phyloP scores from a whole-genome alignment of 2,329 filamentous ascomycete species.

The Seiridium unicorne region DNA sequence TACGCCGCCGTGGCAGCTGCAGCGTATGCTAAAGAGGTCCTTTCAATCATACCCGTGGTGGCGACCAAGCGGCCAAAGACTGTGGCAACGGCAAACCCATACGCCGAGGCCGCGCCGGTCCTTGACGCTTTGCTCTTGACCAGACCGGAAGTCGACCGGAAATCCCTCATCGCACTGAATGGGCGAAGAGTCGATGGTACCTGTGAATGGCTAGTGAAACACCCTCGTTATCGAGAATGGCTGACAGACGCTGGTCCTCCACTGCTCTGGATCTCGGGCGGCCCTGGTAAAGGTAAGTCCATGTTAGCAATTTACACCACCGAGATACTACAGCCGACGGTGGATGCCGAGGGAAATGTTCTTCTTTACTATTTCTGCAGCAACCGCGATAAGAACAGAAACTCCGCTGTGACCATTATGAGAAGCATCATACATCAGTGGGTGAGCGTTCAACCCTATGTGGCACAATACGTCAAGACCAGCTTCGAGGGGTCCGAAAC shows the following conservation, averaged over 20 bases:
- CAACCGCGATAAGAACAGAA: conserved; percentile 20
- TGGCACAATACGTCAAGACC: conserved; percentile 14
- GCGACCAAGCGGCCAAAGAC: conserved; percentile 9
- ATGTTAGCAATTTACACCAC: conserved; percentile 24
- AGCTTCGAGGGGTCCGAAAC: conserved; percentile 15
- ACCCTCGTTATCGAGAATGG: conserved; percentile 18
- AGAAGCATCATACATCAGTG: conserved; percentile 22
- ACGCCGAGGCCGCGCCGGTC: conserved; percentile 14
- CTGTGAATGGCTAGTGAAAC: conserved; percentile 20
- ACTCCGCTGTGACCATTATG: conserved; percentile 16
- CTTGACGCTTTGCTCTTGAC: conserved; percentile 20
- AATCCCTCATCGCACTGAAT: conserved; percentile 19
- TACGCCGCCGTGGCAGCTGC: conserved; percentile 23
- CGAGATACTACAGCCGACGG: conserved; percentile 14
- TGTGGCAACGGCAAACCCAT: no score
- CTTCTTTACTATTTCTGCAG: conserved; percentile 25
- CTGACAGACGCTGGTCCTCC: conserved; percentile 8
- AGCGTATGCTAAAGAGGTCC: conserved; percentile 20
- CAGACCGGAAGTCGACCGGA: conserved; percentile 20
- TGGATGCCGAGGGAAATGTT: conserved; percentile 8
- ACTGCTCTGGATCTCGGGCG: conserved; percentile 23
- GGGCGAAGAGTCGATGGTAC: conserved; percentile 14
- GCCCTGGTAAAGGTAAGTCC: conserved; percentile 25
- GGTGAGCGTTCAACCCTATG: conserved; percentile 11
- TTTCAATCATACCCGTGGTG: neutral